Evolutionary conservation across 208 protist genomes (phyloP).

Genomic region (Leishmania guyanensis): DNA sequence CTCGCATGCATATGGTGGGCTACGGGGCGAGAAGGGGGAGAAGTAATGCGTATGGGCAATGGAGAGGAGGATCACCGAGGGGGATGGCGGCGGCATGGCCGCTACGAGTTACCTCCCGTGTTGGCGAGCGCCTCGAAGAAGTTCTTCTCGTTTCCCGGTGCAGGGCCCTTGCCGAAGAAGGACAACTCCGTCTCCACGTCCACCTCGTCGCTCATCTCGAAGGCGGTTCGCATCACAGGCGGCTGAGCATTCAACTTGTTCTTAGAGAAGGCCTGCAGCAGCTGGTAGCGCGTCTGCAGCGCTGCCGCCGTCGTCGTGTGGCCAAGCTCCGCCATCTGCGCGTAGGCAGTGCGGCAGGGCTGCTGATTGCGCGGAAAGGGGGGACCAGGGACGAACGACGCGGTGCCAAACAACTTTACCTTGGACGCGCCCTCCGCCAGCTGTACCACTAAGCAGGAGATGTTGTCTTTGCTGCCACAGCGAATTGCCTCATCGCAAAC

Average conservation of each 20-base stretch:
- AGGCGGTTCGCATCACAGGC: conserved; percentile 79
- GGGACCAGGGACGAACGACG: conserved; percentile 77
- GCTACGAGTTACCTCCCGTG: conserved; percentile 23
- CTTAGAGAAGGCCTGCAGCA: conserved; percentile 68
- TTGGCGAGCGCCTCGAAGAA: conserved; percentile 79
- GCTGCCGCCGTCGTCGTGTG: conserved; percentile 52
- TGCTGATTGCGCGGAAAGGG: conserved; percentile 80
- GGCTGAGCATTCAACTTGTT: conserved; percentile 55
- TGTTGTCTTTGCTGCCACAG: conserved; percentile 92
- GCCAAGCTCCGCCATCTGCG: conserved; percentile 70
- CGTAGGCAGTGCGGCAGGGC: conserved; percentile 65
- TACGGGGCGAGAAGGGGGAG: background rate
- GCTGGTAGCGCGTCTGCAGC: conserved; percentile 68
- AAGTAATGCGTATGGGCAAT: background rate
- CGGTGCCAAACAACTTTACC: conserved; percentile 47
- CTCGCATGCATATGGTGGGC: background rate
- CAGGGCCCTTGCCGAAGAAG: conserved; percentile 83
- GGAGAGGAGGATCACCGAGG: conserved; percentile 1
- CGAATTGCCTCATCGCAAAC: conserved; percentile 90
- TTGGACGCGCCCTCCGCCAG: conserved; percentile 64
- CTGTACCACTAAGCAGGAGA: conserved; percentile 86
- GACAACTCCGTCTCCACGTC: conserved; percentile 80
- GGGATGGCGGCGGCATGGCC: background rate
- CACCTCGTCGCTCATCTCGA: conserved; percentile 89
- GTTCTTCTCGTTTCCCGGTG: conserved; percentile 78